phyloP scores from a whole-genome alignment of 768 basidiomycete species.

The Phaeotremella skinneri region DNA sequence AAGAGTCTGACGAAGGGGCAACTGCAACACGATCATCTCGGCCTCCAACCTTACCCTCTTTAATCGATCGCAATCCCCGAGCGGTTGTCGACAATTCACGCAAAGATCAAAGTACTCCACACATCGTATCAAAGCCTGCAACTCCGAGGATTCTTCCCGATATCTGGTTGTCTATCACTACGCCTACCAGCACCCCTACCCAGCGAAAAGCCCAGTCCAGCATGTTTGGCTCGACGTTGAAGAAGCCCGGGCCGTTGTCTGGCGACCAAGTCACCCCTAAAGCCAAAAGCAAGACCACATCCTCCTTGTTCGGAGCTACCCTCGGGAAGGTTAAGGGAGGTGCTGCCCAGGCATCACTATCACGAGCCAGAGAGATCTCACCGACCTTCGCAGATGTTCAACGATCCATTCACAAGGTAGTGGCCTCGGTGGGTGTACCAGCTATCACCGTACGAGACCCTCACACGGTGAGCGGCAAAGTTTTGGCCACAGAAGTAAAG shows the following conservation, averaged over 20 bases:
- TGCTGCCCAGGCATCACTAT: not conserved
- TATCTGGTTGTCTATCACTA: conserved; percentile 15
- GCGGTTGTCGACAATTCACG: no score
- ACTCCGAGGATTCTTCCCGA: conserved; percentile 29
- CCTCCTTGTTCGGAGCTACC: conserved; percentile 13
- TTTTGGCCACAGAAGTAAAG: no score
- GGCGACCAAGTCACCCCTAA: not conserved
- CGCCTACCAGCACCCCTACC: conserved; percentile 1
- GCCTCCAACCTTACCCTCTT: not conserved
- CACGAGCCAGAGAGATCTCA: conserved; percentile 7
- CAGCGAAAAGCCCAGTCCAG: conserved; percentile 43
- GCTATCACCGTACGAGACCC: no score
- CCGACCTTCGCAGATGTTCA: conserved; percentile 17
- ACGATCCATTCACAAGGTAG: conserved; percentile 11
- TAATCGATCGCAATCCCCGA: conserved; percentile 62
- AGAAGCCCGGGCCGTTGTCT: conserved; percentile 2
- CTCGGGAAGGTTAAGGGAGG: conserved; percentile 3
- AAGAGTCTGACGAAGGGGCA: not conserved
- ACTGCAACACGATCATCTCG: not conserved
- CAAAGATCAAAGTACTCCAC: no score
- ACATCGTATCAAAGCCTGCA: no score
- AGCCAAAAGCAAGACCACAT: conserved; percentile 5
- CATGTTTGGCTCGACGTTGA: conserved; percentile 30
- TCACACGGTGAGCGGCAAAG: no score
- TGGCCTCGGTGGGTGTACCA: no score